A percentile compares a stretch with the other conserved stretches of the same genome.
Evolutionary conservation across 1,139 yeast species (phyloP).

Genomic region (Yamadazyma dushanensis): DNA sequence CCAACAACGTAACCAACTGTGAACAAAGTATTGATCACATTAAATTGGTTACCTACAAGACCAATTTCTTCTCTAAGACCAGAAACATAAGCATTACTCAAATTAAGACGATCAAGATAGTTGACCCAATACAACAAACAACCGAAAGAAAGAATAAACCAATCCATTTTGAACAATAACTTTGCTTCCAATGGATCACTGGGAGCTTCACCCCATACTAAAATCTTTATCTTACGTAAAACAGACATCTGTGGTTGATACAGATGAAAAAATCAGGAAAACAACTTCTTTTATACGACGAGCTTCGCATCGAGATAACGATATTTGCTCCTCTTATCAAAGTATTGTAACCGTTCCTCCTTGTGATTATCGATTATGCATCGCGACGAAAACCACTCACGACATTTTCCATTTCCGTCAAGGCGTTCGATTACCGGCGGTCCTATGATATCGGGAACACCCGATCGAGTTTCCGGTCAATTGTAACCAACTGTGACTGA

Average conservation of each 20-base stretch:
- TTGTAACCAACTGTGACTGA: no score
- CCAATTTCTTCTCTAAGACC: slow-evolving; percentile 58
- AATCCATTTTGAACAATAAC: slow-evolving; percentile 50
- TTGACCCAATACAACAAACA: slow-evolving; percentile 57
- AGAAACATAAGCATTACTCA: slow-evolving; percentile 59
- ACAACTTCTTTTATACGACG: no score
- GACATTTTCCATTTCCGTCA: not conserved
- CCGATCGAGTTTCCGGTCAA: no score
- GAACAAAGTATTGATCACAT: slow-evolving; percentile 54
- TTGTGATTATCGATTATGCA: no score
- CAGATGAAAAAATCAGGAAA: not conserved
- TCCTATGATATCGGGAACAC: no score
- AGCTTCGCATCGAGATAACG: no score
- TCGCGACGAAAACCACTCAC: not conserved
- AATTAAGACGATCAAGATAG: slow-evolving; percentile 46
- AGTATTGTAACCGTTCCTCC: no score
- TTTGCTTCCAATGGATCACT: slow-evolving; percentile 37
- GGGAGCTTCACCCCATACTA: slow-evolving; percentile 43
- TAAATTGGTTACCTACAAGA: slow-evolving; percentile 50
- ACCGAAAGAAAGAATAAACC: slow-evolving; percentile 56
- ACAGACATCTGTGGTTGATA: slow-evolving; percentile 5
- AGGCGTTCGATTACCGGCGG: no score
- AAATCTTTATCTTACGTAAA: slow-evolving; percentile 9
- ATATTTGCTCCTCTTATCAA: not conserved
- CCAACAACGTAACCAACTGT: slow-evolving; percentile 61